Evolutionary conservation across 495 filamentous ascomycete species (phyloP).

Genomic region (Penicillium silybi): DNA sequence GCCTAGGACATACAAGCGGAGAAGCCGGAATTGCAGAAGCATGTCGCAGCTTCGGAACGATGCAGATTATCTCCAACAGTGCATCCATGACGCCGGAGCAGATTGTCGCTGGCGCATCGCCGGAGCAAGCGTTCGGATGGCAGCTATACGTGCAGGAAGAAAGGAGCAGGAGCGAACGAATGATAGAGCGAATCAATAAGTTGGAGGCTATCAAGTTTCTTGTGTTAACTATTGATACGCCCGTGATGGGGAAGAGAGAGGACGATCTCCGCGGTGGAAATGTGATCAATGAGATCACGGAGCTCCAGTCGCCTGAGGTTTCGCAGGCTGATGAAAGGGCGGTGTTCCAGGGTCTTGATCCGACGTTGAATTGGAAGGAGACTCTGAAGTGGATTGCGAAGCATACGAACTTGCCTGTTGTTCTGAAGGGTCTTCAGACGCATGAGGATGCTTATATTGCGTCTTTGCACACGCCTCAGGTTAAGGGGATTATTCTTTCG

Average conservation of each 20-base stretch:
- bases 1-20: constrained; percentile 79
- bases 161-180: constrained; percentile 71
- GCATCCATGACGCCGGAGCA: constrained; percentile 84
- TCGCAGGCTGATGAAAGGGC: constrained; percentile 42
- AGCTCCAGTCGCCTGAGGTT: constrained; percentile 34
- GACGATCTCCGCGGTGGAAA: constrained; percentile 66
- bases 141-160: constrained; percentile 86
- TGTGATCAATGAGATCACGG: constrained; percentile 30
- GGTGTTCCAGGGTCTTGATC: constrained; percentile 72
- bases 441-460: constrained; percentile 87
- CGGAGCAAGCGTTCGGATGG: constrained; percentile 79
- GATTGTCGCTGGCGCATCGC: constrained; percentile 62
- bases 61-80: constrained; percentile 85
- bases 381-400: constrained; percentile 72
- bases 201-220: constrained; percentile 70
- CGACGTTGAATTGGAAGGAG: constrained; percentile 75
- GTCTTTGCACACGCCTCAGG: constrained; percentile 58
- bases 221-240: constrained; percentile 79
- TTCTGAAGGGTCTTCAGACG: constrained; percentile 87
- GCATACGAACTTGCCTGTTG: constrained; percentile 74
- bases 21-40: constrained; percentile 84
- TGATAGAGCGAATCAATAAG: constrained; percentile 70
- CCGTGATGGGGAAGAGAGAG: constrained; percentile 84
- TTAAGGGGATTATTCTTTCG: constrained; percentile 73
- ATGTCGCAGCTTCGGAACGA: constrained; percentile 65